These are phyloP conservation scores for Lepidium africanum DNA, from an alignment of 345 rosid genomes.

Conservation along the genomic window DNA sequence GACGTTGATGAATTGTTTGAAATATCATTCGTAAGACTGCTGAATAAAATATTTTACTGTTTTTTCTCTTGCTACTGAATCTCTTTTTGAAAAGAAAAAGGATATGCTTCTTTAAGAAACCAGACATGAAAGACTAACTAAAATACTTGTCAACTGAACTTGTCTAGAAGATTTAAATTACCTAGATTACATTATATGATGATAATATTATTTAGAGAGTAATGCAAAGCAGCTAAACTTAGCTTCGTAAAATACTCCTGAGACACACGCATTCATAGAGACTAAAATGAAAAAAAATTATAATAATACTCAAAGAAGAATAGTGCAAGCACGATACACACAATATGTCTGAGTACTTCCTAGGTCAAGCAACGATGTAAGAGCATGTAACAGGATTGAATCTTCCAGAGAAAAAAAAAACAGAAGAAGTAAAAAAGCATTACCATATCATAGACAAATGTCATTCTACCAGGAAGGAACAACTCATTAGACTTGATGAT, in stretches of 20 bases:
- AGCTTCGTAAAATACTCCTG: not conserved
- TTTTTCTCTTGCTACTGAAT: not conserved
- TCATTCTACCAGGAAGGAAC: conserved; percentile 95
- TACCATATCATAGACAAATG: conserved; percentile 84
- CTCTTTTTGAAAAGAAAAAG: not conserved
- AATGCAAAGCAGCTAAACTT: not conserved
- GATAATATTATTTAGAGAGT: not conserved
- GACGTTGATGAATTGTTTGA: not conserved
- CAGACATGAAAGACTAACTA: not conserved
- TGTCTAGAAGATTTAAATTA: not conserved
- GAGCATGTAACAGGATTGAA: not conserved
- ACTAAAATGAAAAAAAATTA: too few relatives aligned
- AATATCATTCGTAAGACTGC: not conserved
- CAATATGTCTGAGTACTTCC: not conserved
- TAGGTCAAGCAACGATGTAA: not conserved
- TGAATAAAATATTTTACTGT: not conserved
- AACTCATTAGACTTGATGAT: conserved; percentile 81
- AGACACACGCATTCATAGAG: not conserved
- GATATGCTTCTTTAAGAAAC: not conserved
- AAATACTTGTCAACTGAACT: not conserved
- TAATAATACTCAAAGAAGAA: not conserved
- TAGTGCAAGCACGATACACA: not conserved
- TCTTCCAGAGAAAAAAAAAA: not conserved
- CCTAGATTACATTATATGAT: not conserved
- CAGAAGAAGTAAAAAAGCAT: not conserved